These are phyloP conservation scores for Zoysia japonica DNA, from an alignment of 176 grass and related monocot species.

Conservation along the genomic window DNA sequence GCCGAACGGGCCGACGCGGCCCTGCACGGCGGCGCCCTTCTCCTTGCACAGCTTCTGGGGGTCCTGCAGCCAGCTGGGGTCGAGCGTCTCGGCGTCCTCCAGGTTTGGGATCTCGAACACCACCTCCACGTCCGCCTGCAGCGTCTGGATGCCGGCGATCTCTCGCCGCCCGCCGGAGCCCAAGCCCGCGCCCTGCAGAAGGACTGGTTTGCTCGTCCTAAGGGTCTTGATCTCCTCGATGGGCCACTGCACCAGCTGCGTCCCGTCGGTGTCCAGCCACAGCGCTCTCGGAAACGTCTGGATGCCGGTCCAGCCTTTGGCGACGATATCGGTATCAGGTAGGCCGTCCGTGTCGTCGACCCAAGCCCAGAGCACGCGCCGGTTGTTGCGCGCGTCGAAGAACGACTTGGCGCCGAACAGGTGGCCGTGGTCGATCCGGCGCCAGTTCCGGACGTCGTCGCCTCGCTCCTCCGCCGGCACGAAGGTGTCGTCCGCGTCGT, in stretches of 20 bases:
- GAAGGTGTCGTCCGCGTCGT: conserved; percentile 50
- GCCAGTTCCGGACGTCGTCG: conserved; percentile 46
- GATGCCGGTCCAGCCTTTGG: conserved; percentile 52
- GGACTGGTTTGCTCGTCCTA: conserved; percentile 21
- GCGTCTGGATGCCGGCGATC: conserved; percentile 42
- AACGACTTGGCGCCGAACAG: conserved; percentile 79
- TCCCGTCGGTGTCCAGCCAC: conserved; percentile 56
- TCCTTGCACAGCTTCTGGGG: conserved; percentile 44
- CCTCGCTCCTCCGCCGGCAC: conserved; percentile 26
- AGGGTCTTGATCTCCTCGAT: conserved; percentile 63
- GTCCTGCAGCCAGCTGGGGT: conserved; percentile 42
- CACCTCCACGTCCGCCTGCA: conserved; percentile 65
- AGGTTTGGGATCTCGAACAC: conserved; percentile 54
- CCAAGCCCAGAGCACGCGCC: conserved; percentile 74
- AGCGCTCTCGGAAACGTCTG: conserved; percentile 55
- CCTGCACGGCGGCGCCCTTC: conserved; percentile 23
- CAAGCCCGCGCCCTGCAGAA: conserved; percentile 23
- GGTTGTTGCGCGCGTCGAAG: conserved; percentile 55
- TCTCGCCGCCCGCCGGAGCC: conserved; percentile 36
- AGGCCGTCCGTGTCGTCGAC: conserved; percentile 54
- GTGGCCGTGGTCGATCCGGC: conserved; percentile 62
- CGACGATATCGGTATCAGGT: conserved; percentile 1
- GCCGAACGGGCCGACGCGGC: conserved; percentile 67
- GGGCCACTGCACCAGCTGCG: conserved; percentile 63
- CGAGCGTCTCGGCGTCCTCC: conserved; percentile 46